Evolutionary conservation across 2,329 filamentous ascomycete genomes (phyloP), one percentile per base, ranked within the genome.

Genomic region (Septoria linicola): DNA sequence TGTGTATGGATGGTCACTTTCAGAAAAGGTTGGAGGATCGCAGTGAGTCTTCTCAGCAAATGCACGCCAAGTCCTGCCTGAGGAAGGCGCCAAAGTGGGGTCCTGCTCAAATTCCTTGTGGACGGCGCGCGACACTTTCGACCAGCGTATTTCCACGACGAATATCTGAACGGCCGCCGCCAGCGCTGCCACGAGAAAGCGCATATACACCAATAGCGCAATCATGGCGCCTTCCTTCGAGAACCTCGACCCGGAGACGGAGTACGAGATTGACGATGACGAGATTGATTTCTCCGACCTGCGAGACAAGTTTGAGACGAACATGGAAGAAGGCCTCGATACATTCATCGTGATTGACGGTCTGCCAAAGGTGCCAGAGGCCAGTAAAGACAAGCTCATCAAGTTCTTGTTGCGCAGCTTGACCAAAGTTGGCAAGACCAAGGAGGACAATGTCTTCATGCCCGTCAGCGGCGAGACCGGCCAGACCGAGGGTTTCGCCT

Each of bases 371-470:
- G 92, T 99, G 59, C 89, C 79, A 53, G 89, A 91, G 71, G 92
- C 93, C 42, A 91, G 88, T 78, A 92, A 90, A 77, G 83, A 88
- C 54, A 97, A 96, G 79, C 83, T 99, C 56, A 79, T 96, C 73
- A 97, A 97, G 75, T 97, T 97, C 74, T 78, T 99, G 75, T 77
- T 95, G 72, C 89, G 91, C 77, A 96, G 95, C 79, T 78, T 99
- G 65, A 91, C 87, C 75, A 79, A 83, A 54, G 89, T 91, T 58
- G 93, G 92, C 61, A 87, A 81, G 73, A 88, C 89, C 60, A 84
- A 82, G 65, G 91, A 96, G 70, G 90, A 96, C 66, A 82, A 85
- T 58, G 82, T 99, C 63, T 88, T 87, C 73, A 99, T 99, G 93
- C 93, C 93, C 55, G 80, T 97, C 72, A 47, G 43, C 43, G 88